phyloP scores from a whole-genome alignment of 2,329 filamentous ascomycete species.

The Rutstroemia sp. region DNA sequence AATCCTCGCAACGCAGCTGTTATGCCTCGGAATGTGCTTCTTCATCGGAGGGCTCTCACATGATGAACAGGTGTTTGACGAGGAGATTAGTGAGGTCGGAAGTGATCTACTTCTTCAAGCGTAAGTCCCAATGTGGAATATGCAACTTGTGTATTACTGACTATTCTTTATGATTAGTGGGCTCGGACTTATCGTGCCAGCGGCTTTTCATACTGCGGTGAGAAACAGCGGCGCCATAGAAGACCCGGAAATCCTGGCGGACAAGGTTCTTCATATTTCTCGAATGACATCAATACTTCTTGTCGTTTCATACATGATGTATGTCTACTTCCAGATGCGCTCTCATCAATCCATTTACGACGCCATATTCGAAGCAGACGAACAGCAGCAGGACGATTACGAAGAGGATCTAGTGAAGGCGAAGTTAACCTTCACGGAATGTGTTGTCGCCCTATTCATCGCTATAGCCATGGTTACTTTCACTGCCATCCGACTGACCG shows the following conservation, averaged over 20 bases:
- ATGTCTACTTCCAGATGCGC: constrained; percentile 63
- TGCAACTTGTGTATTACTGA: constrained; percentile 4
- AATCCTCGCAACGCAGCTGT: constrained; percentile 71
- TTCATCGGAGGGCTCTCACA: constrained; percentile 64
- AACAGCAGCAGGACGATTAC: constrained; percentile 58
- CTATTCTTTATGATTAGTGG: constrained; percentile 30
- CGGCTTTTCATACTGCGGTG: constrained; percentile 41
- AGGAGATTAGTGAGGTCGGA: constrained; percentile 71
- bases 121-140: constrained; percentile 37
- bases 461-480: constrained; percentile 64
- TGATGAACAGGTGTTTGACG: constrained; percentile 64
- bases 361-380: constrained; percentile 63
- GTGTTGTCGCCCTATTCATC: constrained; percentile 54
- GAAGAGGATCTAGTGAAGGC: constrained; percentile 51
- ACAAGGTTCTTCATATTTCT: constrained; percentile 57
- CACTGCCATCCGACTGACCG: constrained; percentile 66
- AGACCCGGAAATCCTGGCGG: constrained; percentile 33
- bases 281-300: constrained; percentile 65
- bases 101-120: constrained; percentile 71
- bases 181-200: constrained; percentile 37
- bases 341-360: constrained; percentile 74
- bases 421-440: constrained; percentile 71
- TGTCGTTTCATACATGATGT: constrained; percentile 60
- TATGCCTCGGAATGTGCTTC: constrained; percentile 77
- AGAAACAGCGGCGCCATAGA: constrained; percentile 24